Evolutionary conservation across 768 basidiomycete genomes (phyloP), one percentile per base, ranked within the genome.

Genomic region (Naematelia aurantialba): DNA sequence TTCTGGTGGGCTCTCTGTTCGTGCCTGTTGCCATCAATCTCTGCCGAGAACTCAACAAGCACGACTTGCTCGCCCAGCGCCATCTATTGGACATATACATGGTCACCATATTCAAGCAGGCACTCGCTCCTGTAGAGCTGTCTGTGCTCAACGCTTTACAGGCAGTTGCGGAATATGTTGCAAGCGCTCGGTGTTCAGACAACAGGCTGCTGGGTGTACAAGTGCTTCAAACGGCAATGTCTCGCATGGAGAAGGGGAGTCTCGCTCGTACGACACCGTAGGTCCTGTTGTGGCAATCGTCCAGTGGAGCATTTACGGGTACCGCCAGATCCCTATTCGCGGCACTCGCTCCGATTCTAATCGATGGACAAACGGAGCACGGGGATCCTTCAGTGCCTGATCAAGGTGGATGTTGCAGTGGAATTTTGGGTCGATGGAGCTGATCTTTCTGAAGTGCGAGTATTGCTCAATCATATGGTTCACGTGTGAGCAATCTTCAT

Each of bases 71-170:
- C 1, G 48, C 52, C 5, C 66, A 70, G 59, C 58, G 61, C 26
- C 44, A 25, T 34, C 13, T 70, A n/a, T 53, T 73, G n/a, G 71
- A 73, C 51, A 59, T 63, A 26, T 48, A 68, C 21, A 58, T 67
- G 52, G 52, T 65, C 0, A 66, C 62, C 1, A 67, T 68, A 47
- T 67, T 68, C 68, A 72, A 72, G 67, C 71, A 73, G 31, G 59
- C 62, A 27, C 39, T 60, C 2, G 19, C 47, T 5, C 56, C 57
- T 5, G 63, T 72, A 12, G 65, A 69, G 30, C 55, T 69, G 4
- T 55, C 65, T 17, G 61, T 67, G 5, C 46, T 68, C 17, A 58
- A 53, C 4, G 49, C 71, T 3, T 26, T 70, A 4, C 61, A 65
- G 25, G 58, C 52, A 5, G 21, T 73, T 8, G 71, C 68, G 13